Evolutionary conservation across 2,329 filamentous ascomycete species (phyloP).

Genomic region (Neopestalotiopsis clavispora): DNA sequence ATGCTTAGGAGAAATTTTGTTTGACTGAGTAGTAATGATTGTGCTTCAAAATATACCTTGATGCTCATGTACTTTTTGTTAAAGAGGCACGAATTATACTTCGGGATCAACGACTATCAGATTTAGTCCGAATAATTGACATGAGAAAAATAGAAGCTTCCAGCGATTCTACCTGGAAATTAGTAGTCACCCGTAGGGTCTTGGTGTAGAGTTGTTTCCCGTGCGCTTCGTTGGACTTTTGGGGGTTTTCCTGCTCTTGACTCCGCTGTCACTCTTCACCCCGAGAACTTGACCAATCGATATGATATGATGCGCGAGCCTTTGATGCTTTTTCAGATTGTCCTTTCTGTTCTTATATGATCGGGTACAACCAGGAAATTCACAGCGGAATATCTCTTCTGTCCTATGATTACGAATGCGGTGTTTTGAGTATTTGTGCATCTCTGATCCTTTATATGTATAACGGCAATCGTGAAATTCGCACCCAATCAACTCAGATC

Average conservation of each 20-base stretch:
- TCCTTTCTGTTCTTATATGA: background rate
- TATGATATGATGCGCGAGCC: background rate
- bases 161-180: background rate
- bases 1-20: too few species aligned
- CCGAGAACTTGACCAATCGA: background rate
- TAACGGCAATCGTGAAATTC: background rate
- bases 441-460: background rate
- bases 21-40: too few species aligned
- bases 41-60: too few species aligned
- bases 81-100: too few species aligned
- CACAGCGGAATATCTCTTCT: background rate
- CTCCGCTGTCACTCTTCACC: background rate
- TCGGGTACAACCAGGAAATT: background rate
- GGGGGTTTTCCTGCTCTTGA: background rate
- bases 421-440: background rate
- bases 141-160: background rate
- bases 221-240: background rate
- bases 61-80: too few species aligned
- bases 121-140: background rate
- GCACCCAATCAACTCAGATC: background rate
- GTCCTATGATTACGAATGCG: background rate
- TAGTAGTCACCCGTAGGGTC: background rate
- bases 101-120: background rate
- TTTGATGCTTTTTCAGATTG: conserved; percentile 7
- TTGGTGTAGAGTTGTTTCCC: background rate